Percentiles rank a stretch among this genome's conserved stretches.
phyloP scores from a whole-genome alignment of 2,329 filamentous ascomycete species.

The Claviceps quebecensis region DNA sequence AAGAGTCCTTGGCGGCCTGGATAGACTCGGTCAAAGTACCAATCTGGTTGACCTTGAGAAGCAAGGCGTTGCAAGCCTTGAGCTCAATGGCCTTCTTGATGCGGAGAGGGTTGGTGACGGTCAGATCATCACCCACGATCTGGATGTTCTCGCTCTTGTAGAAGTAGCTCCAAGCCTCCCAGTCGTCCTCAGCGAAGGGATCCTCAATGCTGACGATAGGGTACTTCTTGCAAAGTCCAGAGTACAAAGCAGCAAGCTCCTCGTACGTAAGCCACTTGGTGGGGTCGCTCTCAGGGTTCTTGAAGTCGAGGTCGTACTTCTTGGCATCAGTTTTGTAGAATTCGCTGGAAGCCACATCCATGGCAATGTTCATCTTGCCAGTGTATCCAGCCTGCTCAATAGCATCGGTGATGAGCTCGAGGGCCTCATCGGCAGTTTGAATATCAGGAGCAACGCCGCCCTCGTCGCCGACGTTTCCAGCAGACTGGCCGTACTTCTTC shows the following conservation, averaged over 20 bases:
- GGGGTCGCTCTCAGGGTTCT: constrained; percentile 95
- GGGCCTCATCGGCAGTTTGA: constrained; percentile 89
- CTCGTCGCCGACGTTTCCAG: constrained; percentile 98
- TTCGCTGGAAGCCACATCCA: constrained; percentile 98
- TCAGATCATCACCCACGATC: constrained; percentile 96
- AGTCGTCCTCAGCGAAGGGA: constrained; percentile 98
- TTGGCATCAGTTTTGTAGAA: constrained; percentile 97
- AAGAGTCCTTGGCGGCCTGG: constrained; percentile 97
- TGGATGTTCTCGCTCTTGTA: constrained; percentile 98
- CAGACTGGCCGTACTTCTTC: constrained; percentile 99
- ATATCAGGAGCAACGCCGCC: constrained; percentile 99
- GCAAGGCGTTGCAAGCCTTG: constrained; percentile 95
- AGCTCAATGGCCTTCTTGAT: constrained; percentile 99
- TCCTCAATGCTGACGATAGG: constrained; percentile 98
- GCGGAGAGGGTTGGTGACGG: constrained; percentile 94
- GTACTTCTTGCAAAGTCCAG: constrained; percentile 80
- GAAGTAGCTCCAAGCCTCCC: constrained; percentile 99
- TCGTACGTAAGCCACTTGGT: constrained; percentile 98
- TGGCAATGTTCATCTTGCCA: constrained; percentile 92
- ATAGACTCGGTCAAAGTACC: constrained; percentile 97
- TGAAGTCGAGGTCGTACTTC: constrained; percentile 99
- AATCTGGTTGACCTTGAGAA: constrained; percentile 99
- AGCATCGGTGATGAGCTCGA: constrained; percentile 86
- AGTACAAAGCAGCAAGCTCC: constrained; percentile 87
- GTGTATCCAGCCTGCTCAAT: constrained; percentile 94